Evolutionary conservation across 768 basidiomycete genomes (phyloP), one percentile per base, ranked within the genome.

Genomic region (Tricholoma matsutake): DNA sequence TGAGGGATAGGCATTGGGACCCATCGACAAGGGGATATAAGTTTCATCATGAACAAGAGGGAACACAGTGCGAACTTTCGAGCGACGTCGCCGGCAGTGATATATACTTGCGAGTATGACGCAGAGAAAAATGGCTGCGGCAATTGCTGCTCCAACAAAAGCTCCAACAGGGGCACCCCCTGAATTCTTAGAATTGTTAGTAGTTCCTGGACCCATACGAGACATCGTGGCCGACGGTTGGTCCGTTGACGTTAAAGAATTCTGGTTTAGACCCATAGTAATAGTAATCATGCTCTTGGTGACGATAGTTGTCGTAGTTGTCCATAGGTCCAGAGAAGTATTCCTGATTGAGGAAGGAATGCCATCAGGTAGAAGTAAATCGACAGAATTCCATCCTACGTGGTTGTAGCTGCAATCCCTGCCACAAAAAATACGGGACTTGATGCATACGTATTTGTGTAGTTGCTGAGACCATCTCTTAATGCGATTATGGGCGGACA

Each of bases 391-490:
- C 9, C 13, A 18, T 43, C 56, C 16, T 55, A 60, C 54, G 59
- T 55, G 6, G 59, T 60, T 16, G 59, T 54, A 29, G 47, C 59
- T 9, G 59, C 59, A n/a, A 54, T 31, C 35, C 58, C 58, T 8
- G 32, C 39, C 20, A 59, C 58, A n/a, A 37, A 43, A 51, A 59
- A 59, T 11, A 43, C 10, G 13, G 58, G 51, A 14, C 58, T 59
- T 52, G 53, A 49, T 7, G 58, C 58, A 13, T 49, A 35, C 22
- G 53, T 51, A 32, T 51, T 25, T 13, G 29, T 32, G 8, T 34
- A 2, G n/a, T 51, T 51, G 4, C 57, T 58, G 32, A 31, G 32
- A 34, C 47, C 9, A 58, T 4, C 18, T 8, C 7, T 7, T 22
- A 51, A 13, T 49, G 28, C 10, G 16, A 52, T 22, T 20, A 16